Conservation (phyloP, 1,284 basidiomycete genomes). For the Boletellus deceptivus region DNA sequence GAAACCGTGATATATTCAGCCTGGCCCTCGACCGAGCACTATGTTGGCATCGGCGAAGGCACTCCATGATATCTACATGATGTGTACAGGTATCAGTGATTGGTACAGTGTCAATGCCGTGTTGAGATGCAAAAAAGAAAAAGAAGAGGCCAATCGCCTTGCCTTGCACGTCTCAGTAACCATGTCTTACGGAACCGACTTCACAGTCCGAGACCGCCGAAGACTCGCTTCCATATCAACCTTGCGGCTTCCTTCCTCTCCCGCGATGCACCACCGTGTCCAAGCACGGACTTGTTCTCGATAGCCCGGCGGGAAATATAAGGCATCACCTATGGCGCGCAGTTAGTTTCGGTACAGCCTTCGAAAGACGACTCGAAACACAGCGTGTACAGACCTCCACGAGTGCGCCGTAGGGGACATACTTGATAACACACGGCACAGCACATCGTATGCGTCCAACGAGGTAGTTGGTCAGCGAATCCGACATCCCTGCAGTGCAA, state of each 20-base stretch:
- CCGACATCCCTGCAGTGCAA: slow-evolving; percentile 69
- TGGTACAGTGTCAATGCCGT: no score
- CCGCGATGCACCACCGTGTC: slow-evolving; percentile 52
- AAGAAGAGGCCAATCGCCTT: no score
- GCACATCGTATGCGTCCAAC: slow-evolving; percentile 53
- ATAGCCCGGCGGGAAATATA: slow-evolving; percentile 73
- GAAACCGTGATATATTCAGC: no score
- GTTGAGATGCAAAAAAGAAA: no score
- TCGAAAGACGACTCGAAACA: not conserved
- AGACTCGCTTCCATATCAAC: slow-evolving; percentile 49
- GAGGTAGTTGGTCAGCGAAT: slow-evolving; percentile 74
- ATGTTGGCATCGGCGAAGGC: no score
- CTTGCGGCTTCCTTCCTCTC: slow-evolving; percentile 55
- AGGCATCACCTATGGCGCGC: slow-evolving; percentile 51
- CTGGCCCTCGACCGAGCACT: no score
- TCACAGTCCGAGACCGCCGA: slow-evolving; percentile 33
- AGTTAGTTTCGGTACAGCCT: not conserved
- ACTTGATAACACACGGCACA: slow-evolving; percentile 79
- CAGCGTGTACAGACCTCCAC: slow-evolving; percentile 45
- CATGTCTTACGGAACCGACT: not conserved
- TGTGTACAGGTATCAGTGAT: no score
- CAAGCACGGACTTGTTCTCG: slow-evolving; percentile 69
- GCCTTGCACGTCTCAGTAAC: not conserved
- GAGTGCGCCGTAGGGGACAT: slow-evolving; percentile 84
- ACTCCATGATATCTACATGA: no score